Evolutionary conservation across 305 asterid species (phyloP).

Genomic region (Fraxinus angustifolia): DNA sequence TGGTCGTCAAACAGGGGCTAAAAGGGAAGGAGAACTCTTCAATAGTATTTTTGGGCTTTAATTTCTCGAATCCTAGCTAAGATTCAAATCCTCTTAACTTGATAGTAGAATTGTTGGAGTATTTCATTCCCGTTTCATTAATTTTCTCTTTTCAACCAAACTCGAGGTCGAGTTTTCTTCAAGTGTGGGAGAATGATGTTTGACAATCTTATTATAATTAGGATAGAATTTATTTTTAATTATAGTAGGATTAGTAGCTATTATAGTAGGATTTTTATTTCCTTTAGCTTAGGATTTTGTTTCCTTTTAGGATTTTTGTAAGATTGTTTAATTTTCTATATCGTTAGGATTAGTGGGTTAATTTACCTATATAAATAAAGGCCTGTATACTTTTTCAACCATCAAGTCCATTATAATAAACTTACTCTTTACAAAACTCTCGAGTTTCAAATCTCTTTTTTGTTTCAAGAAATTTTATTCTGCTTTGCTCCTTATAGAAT

Average conservation of each 20-base stretch:
- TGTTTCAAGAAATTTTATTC: neutral
- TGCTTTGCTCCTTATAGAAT: neutral
- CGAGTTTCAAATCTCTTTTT: neutral
- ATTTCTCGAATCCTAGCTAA: neutral
- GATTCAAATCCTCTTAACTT: neutral
- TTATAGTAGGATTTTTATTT: conserved; percentile 49
- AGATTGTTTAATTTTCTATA: neutral
- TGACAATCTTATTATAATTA: neutral
- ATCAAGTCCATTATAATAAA: neutral
- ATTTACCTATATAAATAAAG: neutral
- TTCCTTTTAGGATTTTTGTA: neutral
- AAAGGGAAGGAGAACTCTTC: neutral
- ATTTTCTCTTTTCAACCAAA: neutral
- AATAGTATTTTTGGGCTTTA: neutral
- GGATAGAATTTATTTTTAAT: conserved; percentile 14
- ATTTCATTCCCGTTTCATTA: neutral
- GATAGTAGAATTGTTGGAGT: neutral
- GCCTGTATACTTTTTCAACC: neutral
- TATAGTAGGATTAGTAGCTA: neutral
- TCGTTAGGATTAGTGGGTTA: neutral
- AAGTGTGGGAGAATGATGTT: neutral
- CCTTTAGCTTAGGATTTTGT: neutral
- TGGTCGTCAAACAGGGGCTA: neutral
- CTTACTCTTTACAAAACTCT: neutral
- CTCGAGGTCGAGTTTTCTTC: neutral